Evolutionary conservation across 495 filamentous ascomycete species (phyloP).

Genomic region (Aspergillus leporis): DNA sequence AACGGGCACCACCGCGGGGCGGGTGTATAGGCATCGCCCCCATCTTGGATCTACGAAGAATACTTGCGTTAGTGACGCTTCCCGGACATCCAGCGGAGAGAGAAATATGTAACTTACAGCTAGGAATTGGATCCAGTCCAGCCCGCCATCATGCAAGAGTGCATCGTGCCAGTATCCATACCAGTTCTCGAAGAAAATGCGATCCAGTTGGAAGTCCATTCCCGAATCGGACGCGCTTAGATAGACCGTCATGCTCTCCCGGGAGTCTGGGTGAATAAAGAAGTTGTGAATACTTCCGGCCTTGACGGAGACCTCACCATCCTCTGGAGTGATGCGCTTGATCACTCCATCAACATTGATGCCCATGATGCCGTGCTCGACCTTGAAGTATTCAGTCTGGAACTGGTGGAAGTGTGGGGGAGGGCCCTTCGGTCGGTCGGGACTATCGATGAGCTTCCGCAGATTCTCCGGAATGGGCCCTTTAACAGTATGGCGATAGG

Average conservation of each 20-base stretch:
- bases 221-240: slow-evolving; percentile 19
- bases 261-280: slow-evolving; percentile 12
- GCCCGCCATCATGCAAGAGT: slow-evolving; percentile 34
- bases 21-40: slow-evolving; percentile 47
- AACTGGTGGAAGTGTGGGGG: slow-evolving; percentile 19
- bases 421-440: slow-evolving; percentile 15
- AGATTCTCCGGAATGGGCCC: slow-evolving; percentile 9
- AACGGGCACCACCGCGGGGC: slow-evolving; percentile 50
- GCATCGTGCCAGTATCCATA: slow-evolving; percentile 53
- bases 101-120: slow-evolving; percentile 32
- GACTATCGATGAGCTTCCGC: slow-evolving; percentile 12
- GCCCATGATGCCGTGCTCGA: slow-evolving; percentile 8
- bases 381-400: slow-evolving; percentile 21
- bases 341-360: slow-evolving; percentile 10
- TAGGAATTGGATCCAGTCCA: slow-evolving; percentile 48
- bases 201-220: slow-evolving; percentile 34
- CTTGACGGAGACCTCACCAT: slow-evolving; percentile 15
- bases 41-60: slow-evolving; percentile 43
- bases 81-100: neutral
- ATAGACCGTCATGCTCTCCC: slow-evolving; percentile 12
- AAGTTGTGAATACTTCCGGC: slow-evolving; percentile 15
- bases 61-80: neutral
- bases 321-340: slow-evolving; percentile 6
- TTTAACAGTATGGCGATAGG: slow-evolving; percentile 14
- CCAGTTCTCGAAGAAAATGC: slow-evolving; percentile 57